These are phyloP conservation scores for Coemansia sp. DNA, from an alignment of 192 early-diverging fungal genomes.

Conservation along the genomic window DNA sequence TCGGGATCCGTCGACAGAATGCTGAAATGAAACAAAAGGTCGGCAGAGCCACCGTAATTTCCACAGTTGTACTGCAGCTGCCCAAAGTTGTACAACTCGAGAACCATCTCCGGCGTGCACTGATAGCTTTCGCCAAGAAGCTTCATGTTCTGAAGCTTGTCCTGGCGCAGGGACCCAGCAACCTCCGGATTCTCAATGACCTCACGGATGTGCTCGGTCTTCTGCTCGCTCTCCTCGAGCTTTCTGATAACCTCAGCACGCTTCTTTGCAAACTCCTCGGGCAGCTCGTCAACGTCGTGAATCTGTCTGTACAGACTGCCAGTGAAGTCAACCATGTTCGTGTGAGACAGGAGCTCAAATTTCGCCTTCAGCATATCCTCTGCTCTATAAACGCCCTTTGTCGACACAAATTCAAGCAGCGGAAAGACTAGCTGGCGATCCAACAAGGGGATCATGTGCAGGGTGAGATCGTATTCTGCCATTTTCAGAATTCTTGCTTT, in stretches of 20 bases:
- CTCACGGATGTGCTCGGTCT: conserved; percentile 81
- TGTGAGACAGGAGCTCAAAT: conserved; percentile 82
- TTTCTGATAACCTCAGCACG: conserved; percentile 73
- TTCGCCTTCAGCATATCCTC: conserved; percentile 82
- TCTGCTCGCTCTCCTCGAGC: conserved; percentile 71
- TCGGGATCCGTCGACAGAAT: conserved; percentile 90
- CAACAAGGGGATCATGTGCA: conserved; percentile 81
- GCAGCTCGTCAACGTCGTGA: conserved; percentile 70
- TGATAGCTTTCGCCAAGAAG: conserved; percentile 87
- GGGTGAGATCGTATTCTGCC: conserved; percentile 76
- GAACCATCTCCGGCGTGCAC: conserved; percentile 87
- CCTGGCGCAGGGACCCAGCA: conserved; percentile 84
- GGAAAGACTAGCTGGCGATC: conserved; percentile 93
- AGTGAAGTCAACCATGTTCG: conserved; percentile 95
- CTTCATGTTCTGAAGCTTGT: conserved; percentile 90
- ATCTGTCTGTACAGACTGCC: conserved; percentile 82
- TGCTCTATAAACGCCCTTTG: conserved; percentile 79
- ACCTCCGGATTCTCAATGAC: conserved; percentile 92
- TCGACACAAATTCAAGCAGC: conserved; percentile 83
- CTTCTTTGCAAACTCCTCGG: conserved; percentile 72
- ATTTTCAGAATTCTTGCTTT: conserved; percentile 22
- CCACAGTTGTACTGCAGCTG: conserved; percentile 93
- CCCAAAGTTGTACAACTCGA: conserved; percentile 84
- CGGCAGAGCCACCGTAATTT: conserved; percentile 86
- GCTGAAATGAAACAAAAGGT: conserved; percentile 93